These are phyloP conservation scores for Helicocarpus griseus DNA, from an alignment of 2,329 filamentous ascomycete genomes.

Conservation along the genomic window DNA sequence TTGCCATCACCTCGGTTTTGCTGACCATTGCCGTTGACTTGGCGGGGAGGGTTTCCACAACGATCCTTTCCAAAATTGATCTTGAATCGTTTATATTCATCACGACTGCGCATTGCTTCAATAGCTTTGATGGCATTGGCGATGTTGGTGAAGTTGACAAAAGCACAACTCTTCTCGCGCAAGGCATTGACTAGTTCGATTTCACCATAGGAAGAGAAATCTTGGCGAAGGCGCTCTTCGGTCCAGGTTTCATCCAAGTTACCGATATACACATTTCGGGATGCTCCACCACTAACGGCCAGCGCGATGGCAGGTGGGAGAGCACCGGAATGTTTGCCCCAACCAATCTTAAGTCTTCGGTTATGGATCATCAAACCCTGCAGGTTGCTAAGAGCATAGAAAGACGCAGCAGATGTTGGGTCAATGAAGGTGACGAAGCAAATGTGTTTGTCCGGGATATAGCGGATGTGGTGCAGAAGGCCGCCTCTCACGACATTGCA, in stretches of 20 bases:
- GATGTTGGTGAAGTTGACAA: constrained; percentile 99
- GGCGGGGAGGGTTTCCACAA: constrained; percentile 90
- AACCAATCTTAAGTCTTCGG: constrained; percentile 92
- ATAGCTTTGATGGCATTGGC: constrained; percentile 99
- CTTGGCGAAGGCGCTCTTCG: constrained; percentile 87
- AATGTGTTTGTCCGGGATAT: constrained; percentile 99
- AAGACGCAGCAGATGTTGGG: constrained; percentile 91
- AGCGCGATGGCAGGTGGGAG: constrained; percentile 91
- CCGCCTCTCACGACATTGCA: constrained; percentile 97
- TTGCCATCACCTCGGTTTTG: constrained; percentile 45
- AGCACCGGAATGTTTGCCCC: constrained; percentile 97
- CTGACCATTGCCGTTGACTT: constrained; percentile 58
- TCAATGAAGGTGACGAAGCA: constrained; percentile 99
- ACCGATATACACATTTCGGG: constrained; percentile 96
- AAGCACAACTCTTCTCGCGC: constrained; percentile 97
- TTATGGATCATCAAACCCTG: constrained; percentile 99
- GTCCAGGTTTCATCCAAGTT: constrained; percentile 97
- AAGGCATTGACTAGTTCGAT: constrained; percentile 96
- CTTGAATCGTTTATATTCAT: constrained; percentile 98
- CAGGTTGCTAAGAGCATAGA: constrained; percentile 94
- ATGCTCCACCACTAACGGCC: constrained; percentile 90
- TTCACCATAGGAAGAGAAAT: constrained; percentile 95
- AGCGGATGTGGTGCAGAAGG: constrained; percentile 92
- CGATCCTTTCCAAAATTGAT: constrained; percentile 99
- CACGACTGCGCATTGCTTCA: constrained; percentile 84